phyloP scores from a whole-genome alignment of 2,329 filamentous ascomycete genomes.

The Ophiosphaerella herpotricha region DNA sequence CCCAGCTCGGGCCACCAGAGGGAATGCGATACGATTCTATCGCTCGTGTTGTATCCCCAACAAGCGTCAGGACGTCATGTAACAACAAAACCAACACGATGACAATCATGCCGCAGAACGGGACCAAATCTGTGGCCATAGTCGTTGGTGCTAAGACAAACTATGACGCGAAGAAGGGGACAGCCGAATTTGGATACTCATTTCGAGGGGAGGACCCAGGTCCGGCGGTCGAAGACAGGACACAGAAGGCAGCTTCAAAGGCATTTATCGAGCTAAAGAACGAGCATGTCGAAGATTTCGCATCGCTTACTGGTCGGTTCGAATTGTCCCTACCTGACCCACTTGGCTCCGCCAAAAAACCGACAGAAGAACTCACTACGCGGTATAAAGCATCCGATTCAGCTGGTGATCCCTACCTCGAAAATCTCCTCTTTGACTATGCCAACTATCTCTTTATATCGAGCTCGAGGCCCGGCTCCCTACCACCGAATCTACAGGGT shows the following conservation, averaged over 20 bases:
- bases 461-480: slow-evolving; percentile 54
- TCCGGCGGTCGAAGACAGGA: slow-evolving; percentile 42
- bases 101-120: slow-evolving; percentile 5
- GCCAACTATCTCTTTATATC: slow-evolving; percentile 61
- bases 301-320: slow-evolving; percentile 48
- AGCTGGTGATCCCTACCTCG: slow-evolving; percentile 57
- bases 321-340: slow-evolving; percentile 53
- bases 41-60: slow-evolving; percentile 31
- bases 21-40: slow-evolving; percentile 54
- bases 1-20: slow-evolving; percentile 47
- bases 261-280: slow-evolving; percentile 36
- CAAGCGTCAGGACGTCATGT: slow-evolving; percentile 17
- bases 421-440: slow-evolving; percentile 59
- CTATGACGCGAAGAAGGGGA: slow-evolving; percentile 58
- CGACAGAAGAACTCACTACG: slow-evolving; percentile 44
- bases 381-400: slow-evolving; percentile 31
- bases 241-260: slow-evolving; percentile 42
- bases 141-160: slow-evolving; percentile 54
- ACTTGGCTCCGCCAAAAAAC: slow-evolving; percentile 45
- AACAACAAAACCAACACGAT: slow-evolving; percentile 6
- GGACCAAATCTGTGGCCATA: slow-evolving; percentile 41
- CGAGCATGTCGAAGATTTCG: slow-evolving; percentile 51
- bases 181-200: slow-evolving; percentile 49
- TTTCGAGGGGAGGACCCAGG: slow-evolving; percentile 57
- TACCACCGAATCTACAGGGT: slow-evolving; percentile 63